These are phyloP conservation scores for Corymbia citriodora DNA, from an alignment of 441 rosid genomes.

Conservation along the genomic window DNA sequence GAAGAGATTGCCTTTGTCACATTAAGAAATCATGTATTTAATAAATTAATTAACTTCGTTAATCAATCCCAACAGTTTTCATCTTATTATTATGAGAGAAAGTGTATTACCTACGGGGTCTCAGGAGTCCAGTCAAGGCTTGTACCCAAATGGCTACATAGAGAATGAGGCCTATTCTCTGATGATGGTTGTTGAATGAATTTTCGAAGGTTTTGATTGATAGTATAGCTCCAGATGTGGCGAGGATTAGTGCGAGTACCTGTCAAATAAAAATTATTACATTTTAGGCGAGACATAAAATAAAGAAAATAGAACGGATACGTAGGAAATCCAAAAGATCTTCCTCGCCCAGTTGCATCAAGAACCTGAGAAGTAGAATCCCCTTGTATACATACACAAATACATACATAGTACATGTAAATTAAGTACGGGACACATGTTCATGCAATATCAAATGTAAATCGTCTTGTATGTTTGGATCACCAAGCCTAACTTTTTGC, in stretches of 20 bases:
- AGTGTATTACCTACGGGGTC: constrained; percentile 60
- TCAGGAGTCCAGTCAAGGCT: constrained; percentile 55
- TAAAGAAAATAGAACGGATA: background rate
- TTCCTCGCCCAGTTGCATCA: background rate
- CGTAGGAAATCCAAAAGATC: background rate
- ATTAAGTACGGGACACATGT: background rate
- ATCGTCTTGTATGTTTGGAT: background rate
- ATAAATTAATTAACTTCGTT: background rate
- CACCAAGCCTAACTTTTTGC: background rate
- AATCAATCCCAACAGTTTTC: background rate
- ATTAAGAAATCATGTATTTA: background rate
- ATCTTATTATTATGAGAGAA: background rate
- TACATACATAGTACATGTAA: background rate
- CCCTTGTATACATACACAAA: background rate
- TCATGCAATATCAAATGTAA: background rate
- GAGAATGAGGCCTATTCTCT: constrained; percentile 70
- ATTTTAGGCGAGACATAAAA: background rate
- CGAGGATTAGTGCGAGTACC: constrained; percentile 57
- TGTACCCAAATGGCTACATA: constrained; percentile 80
- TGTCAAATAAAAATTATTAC: constrained; percentile 9
- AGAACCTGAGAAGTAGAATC: background rate
- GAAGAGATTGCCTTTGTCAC: background rate
- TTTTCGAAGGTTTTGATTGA: constrained; percentile 73
- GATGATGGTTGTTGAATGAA: constrained; percentile 74
- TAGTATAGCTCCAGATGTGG: constrained; percentile 73